These are phyloP conservation scores for Tulasnella sp. DNA, from an alignment of 768 basidiomycete genomes.

Conservation along the genomic window DNA sequence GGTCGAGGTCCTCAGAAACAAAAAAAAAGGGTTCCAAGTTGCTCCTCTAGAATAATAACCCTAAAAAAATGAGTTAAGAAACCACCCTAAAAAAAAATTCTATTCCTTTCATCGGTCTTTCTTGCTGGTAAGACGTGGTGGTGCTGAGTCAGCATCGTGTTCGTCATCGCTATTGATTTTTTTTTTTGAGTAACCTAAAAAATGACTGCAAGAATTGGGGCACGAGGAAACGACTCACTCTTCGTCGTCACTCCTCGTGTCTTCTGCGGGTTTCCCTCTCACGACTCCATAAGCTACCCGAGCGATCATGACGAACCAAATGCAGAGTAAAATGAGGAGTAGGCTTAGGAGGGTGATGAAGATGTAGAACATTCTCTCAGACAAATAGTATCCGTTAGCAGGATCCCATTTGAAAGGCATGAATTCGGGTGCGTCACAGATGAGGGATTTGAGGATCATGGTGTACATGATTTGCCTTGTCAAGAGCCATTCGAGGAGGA, in stretches of 20 bases:
- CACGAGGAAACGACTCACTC: constrained; percentile 11
- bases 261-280: constrained; percentile 61
- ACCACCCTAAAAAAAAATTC: too few species aligned
- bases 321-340: constrained; percentile 37
- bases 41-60: too few species aligned
- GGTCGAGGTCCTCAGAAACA: too few species aligned
- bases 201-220: too few species aligned
- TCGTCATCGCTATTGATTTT: too few species aligned
- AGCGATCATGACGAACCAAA: constrained; percentile 83
- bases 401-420: constrained; percentile 49
- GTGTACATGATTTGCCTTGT: constrained; percentile 79
- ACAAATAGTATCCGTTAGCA: constrained; percentile 43
- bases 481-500: constrained; percentile 81
- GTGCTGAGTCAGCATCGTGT: too few species aligned
- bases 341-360: constrained; percentile 34
- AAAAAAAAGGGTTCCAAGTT: too few species aligned
- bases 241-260: constrained; percentile 78
- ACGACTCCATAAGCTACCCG: constrained; percentile 74
- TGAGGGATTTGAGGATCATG: constrained; percentile 50
- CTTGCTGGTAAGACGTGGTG: too few species aligned
- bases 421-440: constrained; percentile 37
- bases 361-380: constrained; percentile 29
- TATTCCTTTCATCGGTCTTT: too few species aligned
- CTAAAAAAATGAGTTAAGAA: too few species aligned
- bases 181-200: too few species aligned